Base-by-base conservation (phyloP, 2,329 filamentous ascomycete genomes). In the Colletotrichum somersetense region DNA sequence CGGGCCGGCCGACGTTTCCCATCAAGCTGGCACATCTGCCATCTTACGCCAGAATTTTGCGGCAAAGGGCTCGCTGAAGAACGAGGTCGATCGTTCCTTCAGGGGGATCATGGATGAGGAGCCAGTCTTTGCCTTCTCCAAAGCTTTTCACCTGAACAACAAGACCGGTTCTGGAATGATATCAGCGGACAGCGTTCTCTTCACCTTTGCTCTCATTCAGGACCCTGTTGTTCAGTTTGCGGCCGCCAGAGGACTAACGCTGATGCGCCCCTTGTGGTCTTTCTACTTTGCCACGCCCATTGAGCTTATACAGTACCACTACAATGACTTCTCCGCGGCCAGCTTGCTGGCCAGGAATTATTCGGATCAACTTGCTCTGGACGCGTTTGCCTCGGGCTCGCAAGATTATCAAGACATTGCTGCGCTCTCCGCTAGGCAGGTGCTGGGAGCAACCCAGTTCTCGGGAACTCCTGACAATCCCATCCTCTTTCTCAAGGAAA, bases 401-500 rank as follows among this genome's bases (percentile, higher is more conserved):
- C 86, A 90, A 63, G 91, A 93, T 74, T 95, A 95, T 76, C 90
- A 91, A 44, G 92, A 94, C 76, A 94, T 95, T 70, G 90, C 93
- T 30, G 91, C 92, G 1, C 85, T 96, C 57, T 93, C 91, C 69
- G 93, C 93, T 62, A 89, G 94, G 57, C 94, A 97, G 78, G 92
- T 94, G 18, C 86, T 96, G 78, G 94, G 93, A 8, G 93, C 92
- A 1, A 94, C 92, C 5, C 91, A 90, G 74, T 94, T 95, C 82
- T 88, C 92, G 8, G 89, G 92, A 55, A 92, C 93, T 26, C 88
- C 91, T 1, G 88, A 94, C 4, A 86, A 90, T 73, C 92, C 92
- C 0, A 87, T 96, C 53, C 80, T 96, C 30, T 96, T 96, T 81
- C 83, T 96, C 72, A 96, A 96, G 79, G 94, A 96, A 79, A 96